These are phyloP conservation scores for Ogataea sp. DNA, from an alignment of 805 yeast genomes.

Conservation along the genomic window DNA sequence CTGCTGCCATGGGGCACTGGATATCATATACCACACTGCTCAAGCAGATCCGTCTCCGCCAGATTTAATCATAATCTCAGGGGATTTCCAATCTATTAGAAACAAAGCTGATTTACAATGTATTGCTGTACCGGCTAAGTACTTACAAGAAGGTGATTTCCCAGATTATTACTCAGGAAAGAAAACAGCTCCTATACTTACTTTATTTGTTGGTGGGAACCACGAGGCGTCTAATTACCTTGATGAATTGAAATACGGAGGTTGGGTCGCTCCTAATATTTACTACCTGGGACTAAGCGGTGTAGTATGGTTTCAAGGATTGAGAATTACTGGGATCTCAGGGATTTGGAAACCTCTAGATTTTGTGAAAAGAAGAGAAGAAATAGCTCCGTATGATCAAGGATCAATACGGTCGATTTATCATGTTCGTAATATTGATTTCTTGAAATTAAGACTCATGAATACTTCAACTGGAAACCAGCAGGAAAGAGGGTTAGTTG, in stretches of 20 bases:
- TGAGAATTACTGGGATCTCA: slow-evolving; percentile 73
- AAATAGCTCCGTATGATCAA: slow-evolving; percentile 39
- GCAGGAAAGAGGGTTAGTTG: too few species aligned
- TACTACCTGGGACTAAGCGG: slow-evolving; percentile 79
- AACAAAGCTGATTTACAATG: slow-evolving; percentile 54
- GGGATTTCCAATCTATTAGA: slow-evolving; percentile 85
- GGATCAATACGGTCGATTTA: slow-evolving; percentile 50
- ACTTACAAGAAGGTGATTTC: slow-evolving; percentile 71
- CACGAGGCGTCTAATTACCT: slow-evolving; percentile 85
- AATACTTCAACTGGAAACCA: too few species aligned
- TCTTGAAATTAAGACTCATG: slow-evolving; percentile 45
- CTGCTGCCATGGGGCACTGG: slow-evolving; percentile 80
- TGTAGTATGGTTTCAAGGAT: slow-evolving; percentile 64
- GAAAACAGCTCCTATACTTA: slow-evolving; percentile 60
- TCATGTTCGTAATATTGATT: slow-evolving; percentile 65
- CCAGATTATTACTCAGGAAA: slow-evolving; percentile 57
- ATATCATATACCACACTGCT: slow-evolving; percentile 39
- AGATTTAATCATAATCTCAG: slow-evolving; percentile 73
- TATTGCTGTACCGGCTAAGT: slow-evolving; percentile 75
- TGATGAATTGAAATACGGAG: slow-evolving; percentile 70
- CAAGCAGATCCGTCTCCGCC: slow-evolving; percentile 23
- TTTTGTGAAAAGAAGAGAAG: slow-evolving; percentile 32
- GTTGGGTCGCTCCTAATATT: slow-evolving; percentile 87
- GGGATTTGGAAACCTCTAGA: slow-evolving; percentile 67
- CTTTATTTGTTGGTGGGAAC: slow-evolving; percentile 89